phyloP scores from a whole-genome alignment of 306 rosid genomes.

The Quercus aquifolioides region DNA sequence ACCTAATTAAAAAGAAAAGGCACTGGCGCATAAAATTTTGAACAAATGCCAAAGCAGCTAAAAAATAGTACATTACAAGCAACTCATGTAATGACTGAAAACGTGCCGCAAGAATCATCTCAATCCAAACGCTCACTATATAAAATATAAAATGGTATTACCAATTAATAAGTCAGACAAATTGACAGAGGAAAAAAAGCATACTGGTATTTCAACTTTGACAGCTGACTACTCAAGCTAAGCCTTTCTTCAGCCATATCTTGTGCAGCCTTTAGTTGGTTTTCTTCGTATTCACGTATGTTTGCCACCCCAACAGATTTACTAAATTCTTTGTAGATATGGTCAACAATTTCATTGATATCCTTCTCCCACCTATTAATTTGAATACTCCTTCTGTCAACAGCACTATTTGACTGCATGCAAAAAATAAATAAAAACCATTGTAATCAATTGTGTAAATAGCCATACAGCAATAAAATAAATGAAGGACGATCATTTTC shows the following conservation, averaged over 20 bases:
- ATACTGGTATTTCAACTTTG: slow-evolving; percentile 91
- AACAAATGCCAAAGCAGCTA: neutral
- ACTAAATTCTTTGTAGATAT: slow-evolving; percentile 82
- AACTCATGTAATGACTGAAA: neutral
- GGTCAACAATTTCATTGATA: slow-evolving; percentile 86
- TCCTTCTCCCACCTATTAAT: slow-evolving; percentile 70
- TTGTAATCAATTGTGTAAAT: slow-evolving; percentile 13
- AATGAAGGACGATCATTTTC: slow-evolving; percentile 13
- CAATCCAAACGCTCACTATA: too few relatives aligned
- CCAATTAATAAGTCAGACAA: neutral
- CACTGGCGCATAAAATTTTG: neutral
- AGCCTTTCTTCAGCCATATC: slow-evolving; percentile 92
- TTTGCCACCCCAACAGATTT: slow-evolving; percentile 92
- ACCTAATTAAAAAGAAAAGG: slow-evolving; percentile 38
- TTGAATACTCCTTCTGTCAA: slow-evolving; percentile 67
- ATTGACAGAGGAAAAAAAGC: slow-evolving; percentile 23
- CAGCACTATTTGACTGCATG: slow-evolving; percentile 53
- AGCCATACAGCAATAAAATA: slow-evolving; percentile 8
- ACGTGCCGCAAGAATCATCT: too few relatives aligned
- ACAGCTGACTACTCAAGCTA: slow-evolving; percentile 81
- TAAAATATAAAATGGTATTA: neutral
- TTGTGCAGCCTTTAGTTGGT: slow-evolving; percentile 80
- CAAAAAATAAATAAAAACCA: slow-evolving; percentile 11
- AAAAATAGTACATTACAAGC: neutral
- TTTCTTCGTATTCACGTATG: slow-evolving; percentile 98